Percentiles rank a stretch among this genome's conserved stretches.
These are phyloP conservation scores for Amyloporia xantha DNA, from an alignment of 768 basidiomycete genomes.

Conservation along the genomic window DNA sequence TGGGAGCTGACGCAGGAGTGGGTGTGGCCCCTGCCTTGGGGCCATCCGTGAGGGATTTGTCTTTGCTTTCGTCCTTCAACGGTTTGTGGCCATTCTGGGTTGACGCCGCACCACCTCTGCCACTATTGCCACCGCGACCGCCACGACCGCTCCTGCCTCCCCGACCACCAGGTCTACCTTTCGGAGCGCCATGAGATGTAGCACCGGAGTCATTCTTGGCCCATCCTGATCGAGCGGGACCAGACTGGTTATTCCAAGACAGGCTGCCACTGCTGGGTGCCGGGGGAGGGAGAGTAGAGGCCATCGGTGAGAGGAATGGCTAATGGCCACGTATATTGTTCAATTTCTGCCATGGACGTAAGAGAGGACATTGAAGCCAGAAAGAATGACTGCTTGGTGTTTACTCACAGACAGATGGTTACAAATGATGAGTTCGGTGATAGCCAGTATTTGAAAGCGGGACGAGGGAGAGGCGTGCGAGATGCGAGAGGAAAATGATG, in stretches of 20 bases:
- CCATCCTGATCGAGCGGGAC: conserved; percentile 13
- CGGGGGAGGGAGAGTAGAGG: conserved; percentile 17
- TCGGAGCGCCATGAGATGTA: conserved; percentile 17
- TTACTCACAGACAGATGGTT: neutral
- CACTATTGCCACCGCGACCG: conserved; percentile 25
- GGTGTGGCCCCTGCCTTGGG: neutral
- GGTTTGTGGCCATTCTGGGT: conserved; percentile 1
- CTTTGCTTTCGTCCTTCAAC: conserved; percentile 18
- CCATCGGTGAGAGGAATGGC: conserved; percentile 9
- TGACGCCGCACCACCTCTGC: conserved; percentile 16
- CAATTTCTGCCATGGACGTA: conserved; percentile 2
- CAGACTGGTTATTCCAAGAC: conserved; percentile 12
- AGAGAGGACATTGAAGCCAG: neutral
- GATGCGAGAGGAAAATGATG: neutral
- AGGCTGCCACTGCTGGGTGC: conserved; percentile 13
- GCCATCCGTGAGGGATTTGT: conserved; percentile 7
- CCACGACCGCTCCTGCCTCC: conserved; percentile 28
- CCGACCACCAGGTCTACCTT: conserved; percentile 16
- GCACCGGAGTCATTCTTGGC: conserved; percentile 19
- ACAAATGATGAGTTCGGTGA: neutral
- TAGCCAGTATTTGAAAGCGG: neutral
- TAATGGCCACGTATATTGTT: neutral
- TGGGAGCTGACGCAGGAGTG: neutral
- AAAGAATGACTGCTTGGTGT: no score
- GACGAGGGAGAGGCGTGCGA: no score